Base-by-base conservation (phyloP, 202 grass and related monocot genomes). In the Dendrocalamus latiflorus region DNA sequence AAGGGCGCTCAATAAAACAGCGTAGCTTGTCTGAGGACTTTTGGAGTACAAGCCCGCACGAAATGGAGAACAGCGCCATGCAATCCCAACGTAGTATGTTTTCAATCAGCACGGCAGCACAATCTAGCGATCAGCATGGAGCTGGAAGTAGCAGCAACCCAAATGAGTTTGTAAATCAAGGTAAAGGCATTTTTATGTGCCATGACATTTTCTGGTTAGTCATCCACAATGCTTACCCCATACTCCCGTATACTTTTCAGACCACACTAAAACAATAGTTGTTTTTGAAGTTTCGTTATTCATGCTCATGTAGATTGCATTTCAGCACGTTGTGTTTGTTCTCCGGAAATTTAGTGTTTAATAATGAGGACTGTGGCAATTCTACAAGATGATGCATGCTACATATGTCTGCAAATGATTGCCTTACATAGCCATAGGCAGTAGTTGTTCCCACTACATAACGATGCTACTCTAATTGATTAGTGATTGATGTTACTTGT, bases 81-180 rank as follows among this genome's bases (percentile, higher is more conserved):
- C 90, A 95, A 58, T 92, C 93, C 22, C 79, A 89, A 25, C 92
- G 79, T 73, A 95, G 90, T 59, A 88, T 91, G 78, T 91, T 91
- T 82, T 98, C 87, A 33, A 84, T 89, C 59, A 91, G 92, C 53
- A 87, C 74, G 33, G 72, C 65, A 43, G 85, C 89, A 87, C 92
- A 87, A 70, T 50, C 77, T 56, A 78, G 77, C 83, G 89, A 93
- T 66, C 85, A 87, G 20, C 85, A 87, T 73, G 87, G 82, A 81
- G 78, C 79, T 85, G 96, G 92, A 91, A 93, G 85, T 79, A 89
- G 82, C 77, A 92, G 61, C 56, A 93, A 90, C 70, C 81, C 89
- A 81, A 82, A 89, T 67, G 96, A 95, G 80, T 93, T 89, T 88
- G 81, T 89, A 78, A 98, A 95, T 95, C 96, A 91, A 86, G 96